phyloP scores from a whole-genome alignment of 139 green algal species.

The Zygnema circumcarinatum region DNA sequence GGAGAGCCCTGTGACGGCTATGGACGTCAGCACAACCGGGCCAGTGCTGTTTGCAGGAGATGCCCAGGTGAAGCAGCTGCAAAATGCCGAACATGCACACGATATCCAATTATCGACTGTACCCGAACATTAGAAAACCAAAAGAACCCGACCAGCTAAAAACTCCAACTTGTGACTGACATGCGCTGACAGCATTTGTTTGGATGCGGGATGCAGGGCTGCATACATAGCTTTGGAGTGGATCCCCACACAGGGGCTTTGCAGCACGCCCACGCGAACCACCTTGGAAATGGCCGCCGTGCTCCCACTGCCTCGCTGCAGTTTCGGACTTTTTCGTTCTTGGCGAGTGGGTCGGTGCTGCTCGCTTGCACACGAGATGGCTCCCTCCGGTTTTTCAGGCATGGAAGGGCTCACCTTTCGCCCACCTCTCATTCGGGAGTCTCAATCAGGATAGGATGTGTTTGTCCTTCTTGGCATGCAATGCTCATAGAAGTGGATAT shows the following conservation, averaged over 20 bases:
- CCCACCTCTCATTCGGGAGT: no score
- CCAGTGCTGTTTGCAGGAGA: slow-evolving; percentile 33
- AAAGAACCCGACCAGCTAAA: no score
- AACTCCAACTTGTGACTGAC: background rate
- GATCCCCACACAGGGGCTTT: slow-evolving; percentile 32
- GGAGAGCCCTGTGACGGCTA: slow-evolving; percentile 3
- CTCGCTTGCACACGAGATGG: slow-evolving; percentile 26
- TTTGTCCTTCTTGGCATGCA: no score
- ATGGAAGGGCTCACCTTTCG: background rate
- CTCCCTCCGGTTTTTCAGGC: slow-evolving; percentile 37
- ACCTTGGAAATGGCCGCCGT: background rate
- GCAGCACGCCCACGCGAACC: background rate
- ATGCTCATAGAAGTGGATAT: no score
- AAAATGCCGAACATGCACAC: background rate
- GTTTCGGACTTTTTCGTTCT: slow-evolving; percentile 10
- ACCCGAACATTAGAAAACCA: slow-evolving; percentile 11
- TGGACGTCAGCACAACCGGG: slow-evolving; percentile 1
- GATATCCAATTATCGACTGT: background rate
- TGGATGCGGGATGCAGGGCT: no score
- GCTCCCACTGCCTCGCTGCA: background rate
- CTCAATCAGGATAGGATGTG: no score
- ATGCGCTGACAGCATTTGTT: no score
- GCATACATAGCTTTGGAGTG: slow-evolving; percentile 30
- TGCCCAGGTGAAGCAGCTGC: background rate
- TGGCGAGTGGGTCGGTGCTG: slow-evolving; percentile 25